Base-by-base conservation (phyloP, 306 rosid genomes). In the Canavalia ensiformis region DNA sequence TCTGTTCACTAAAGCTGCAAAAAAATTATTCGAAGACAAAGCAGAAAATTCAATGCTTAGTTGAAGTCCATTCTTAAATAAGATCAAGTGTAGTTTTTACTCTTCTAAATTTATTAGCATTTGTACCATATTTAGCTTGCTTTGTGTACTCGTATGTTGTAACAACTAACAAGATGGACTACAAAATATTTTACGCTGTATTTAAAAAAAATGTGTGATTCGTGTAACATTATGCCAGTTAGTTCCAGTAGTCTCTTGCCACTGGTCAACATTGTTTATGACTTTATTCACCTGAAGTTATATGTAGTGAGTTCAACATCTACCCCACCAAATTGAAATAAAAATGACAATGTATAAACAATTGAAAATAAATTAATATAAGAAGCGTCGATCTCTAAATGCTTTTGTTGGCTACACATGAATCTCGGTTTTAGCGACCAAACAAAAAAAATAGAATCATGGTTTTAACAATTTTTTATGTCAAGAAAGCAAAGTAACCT, bases 1-100 rank as follows among this genome's bases (percentile, higher is more conserved):
- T 75, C 57, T 95, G 84, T 90, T 95, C 81, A 90, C 81, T 73
- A 88, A 78, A 88, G 94, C 97, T 63, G 94, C 97, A 25, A 86
- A 70, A 12, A 94, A 84, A 1, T 66, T 91, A 54, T 86, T 95
- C 35, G 94, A 91, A 62, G 81, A 87, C 4, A 85, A 82, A 82
- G 74, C 78, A 56, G 87, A 83, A 85, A 75, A 81, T 50, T 78
- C 90, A 74, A 72, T 78, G 6, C 13, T 74, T 35, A 29, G 30
- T 68, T 87, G 81, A 85, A 47, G 72, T 75, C 47, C 69, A 44
- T 30, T 74, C 41, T 33, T 55, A 30, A 52, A 12, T 30, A 71
- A 77, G 67, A 65, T 55, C 44, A 25, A 52, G 31, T 78, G 84
- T 78, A 31, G 35, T 46, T 31, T 49, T 64, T 65, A 5, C 33